phyloP scores from a whole-genome alignment of 1,284 basidiomycete genomes.

The Ustilago loliicola region DNA sequence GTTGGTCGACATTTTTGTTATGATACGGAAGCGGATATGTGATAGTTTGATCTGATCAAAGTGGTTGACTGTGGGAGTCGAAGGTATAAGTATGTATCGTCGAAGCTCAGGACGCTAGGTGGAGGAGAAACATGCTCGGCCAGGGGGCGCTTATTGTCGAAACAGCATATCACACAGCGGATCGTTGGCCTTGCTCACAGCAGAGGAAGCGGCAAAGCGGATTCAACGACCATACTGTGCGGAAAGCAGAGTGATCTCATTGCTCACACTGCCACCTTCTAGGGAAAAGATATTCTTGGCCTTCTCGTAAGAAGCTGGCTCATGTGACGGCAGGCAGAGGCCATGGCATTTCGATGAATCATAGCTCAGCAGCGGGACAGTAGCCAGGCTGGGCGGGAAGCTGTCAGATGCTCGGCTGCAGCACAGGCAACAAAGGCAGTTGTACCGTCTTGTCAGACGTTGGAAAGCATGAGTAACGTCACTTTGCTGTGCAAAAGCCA shows the following conservation, averaged over 20 bases:
- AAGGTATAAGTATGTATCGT: slow-evolving; percentile 15
- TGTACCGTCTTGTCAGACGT: slow-evolving; percentile 11
- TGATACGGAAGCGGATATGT: not conserved
- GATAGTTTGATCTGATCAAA: not conserved
- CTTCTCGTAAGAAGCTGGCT: not conserved
- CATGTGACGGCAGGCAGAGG: slow-evolving; percentile 6
- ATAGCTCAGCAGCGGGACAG: not conserved
- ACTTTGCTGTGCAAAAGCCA: not conserved
- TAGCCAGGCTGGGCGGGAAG: not conserved
- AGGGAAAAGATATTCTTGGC: not conserved
- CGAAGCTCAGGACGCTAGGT: not conserved
- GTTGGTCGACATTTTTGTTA: slow-evolving; percentile 43
- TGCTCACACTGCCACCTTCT: slow-evolving; percentile 1
- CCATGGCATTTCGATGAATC: slow-evolving; percentile 12
- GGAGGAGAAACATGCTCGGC: not conserved
- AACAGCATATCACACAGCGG: slow-evolving; percentile 8
- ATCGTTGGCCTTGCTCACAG: not conserved
- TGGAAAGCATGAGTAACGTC: slow-evolving; percentile 8
- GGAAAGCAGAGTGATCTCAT: slow-evolving; percentile 32
- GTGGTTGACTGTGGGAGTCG: not conserved
- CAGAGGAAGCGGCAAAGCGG: not conserved
- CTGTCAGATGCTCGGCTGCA: slow-evolving; percentile 12
- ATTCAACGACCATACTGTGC: no score
- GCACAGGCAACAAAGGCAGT: not conserved
- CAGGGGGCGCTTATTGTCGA: not conserved